Conservation (phyloP, 306 rosid genomes). For the Glycyrrhiza uralensis region DNA sequence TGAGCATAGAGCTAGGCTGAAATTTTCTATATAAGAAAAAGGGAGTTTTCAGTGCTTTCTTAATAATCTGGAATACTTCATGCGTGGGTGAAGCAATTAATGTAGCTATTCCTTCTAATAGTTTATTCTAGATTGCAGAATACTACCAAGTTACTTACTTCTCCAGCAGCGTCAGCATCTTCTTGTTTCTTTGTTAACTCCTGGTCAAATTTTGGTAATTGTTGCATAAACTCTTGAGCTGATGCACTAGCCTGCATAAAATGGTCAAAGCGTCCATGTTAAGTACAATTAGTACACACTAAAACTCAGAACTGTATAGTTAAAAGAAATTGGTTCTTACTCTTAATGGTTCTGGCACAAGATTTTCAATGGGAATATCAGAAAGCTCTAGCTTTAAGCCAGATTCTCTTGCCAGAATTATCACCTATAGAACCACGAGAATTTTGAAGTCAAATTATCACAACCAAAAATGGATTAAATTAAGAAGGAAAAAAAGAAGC, state of each 20-base stretch:
- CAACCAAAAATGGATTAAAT: background rate
- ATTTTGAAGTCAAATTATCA: slow-evolving; percentile 2
- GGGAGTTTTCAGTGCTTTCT: too few species aligned
- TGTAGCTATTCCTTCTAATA: background rate
- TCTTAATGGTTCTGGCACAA: slow-evolving; percentile 82
- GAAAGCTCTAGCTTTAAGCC: slow-evolving; percentile 87
- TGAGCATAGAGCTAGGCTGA: too few species aligned
- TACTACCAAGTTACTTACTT: slow-evolving; percentile 57
- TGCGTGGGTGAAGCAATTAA: background rate
- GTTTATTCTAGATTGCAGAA: background rate
- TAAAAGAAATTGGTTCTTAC: slow-evolving; percentile 42
- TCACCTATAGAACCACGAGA: slow-evolving; percentile 54
- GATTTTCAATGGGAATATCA: slow-evolving; percentile 86
- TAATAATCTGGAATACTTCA: background rate
- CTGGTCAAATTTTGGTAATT: slow-evolving; percentile 66
- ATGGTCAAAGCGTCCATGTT: slow-evolving; percentile 13
- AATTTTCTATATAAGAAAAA: background rate
- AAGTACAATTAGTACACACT: slow-evolving; percentile 6
- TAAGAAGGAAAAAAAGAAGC: slow-evolving; percentile 16
- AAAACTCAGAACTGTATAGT: background rate
- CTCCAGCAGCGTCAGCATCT: slow-evolving; percentile 77
- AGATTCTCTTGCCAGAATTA: slow-evolving; percentile 96
- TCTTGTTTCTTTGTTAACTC: slow-evolving; percentile 54
- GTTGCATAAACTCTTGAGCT: slow-evolving; percentile 76
- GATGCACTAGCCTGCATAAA: slow-evolving; percentile 67